These are phyloP conservation scores for Exophiala sideris DNA, from an alignment of 2,329 filamentous ascomycete genomes.

Conservation along the genomic window DNA sequence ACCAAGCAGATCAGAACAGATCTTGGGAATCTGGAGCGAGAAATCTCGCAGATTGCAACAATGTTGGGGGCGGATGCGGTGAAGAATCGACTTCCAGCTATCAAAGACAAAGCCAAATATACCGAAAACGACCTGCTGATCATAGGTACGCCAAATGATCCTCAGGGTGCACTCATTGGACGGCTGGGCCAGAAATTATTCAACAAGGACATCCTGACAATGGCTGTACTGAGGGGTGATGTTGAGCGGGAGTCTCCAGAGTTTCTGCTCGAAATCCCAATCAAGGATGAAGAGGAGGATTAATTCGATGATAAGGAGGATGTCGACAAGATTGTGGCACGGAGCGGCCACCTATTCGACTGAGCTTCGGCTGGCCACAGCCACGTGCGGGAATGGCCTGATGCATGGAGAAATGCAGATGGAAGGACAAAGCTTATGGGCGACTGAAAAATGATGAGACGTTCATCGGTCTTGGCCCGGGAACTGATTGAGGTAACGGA, in stretches of 20 bases:
- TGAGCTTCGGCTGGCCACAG: too few relatives aligned
- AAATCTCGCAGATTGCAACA: conserved; percentile 17
- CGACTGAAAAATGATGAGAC: too few relatives aligned
- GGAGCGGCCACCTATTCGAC: too few relatives aligned
- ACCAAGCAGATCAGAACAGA: conserved; percentile 39
- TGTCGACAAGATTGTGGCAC: too few relatives aligned
- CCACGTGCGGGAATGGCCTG: too few relatives aligned
- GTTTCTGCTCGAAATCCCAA: conserved; percentile 7
- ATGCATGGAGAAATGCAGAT: too few relatives aligned
- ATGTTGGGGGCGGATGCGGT: conserved; percentile 19
- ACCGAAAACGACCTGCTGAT: conserved; percentile 32
- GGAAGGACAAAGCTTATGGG: too few relatives aligned
- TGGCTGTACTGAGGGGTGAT: conserved; percentile 42
- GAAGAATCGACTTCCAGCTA: conserved; percentile 11
- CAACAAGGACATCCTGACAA: conserved; percentile 42
- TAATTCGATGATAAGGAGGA: not conserved
- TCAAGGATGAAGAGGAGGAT: conserved; percentile 10
- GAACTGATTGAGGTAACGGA: too few relatives aligned
- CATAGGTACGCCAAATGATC: conserved; percentile 39
- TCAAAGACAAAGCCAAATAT: conserved; percentile 21
- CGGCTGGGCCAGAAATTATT: conserved; percentile 37
- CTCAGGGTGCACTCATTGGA: conserved; percentile 34
- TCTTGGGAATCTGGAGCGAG: conserved; percentile 27
- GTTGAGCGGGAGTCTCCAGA: conserved; percentile 34
- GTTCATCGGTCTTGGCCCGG: too few relatives aligned